Evolutionary conservation across 2,329 filamentous ascomycete genomes (phyloP).

Genomic region (Hypoxylon sp.): DNA sequence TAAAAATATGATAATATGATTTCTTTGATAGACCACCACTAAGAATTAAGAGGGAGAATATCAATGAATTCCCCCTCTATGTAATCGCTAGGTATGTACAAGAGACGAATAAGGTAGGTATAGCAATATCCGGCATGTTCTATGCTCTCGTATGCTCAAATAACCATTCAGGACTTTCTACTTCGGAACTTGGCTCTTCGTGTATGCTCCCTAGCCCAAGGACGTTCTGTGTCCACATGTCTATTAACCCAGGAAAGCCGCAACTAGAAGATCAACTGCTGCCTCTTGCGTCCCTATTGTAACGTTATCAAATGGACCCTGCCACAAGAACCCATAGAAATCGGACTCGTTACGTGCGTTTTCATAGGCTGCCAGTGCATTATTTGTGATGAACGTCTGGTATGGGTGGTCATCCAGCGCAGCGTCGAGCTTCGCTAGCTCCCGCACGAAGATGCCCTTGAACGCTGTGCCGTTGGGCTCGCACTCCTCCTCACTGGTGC

Average conservation of each 20-base stretch:
- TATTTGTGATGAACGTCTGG: constrained; percentile 60
- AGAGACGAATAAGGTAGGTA: constrained; percentile 7
- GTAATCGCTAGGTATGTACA: constrained; percentile 1
- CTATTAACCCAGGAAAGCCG: constrained; percentile 52
- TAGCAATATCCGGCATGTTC: neutral
- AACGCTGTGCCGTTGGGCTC: constrained; percentile 63
- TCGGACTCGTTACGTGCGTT: constrained; percentile 57
- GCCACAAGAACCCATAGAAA: constrained; percentile 66
- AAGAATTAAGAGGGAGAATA: neutral
- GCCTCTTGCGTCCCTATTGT: constrained; percentile 66
- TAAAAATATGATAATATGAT: neutral
- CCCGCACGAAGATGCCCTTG: constrained; percentile 73
- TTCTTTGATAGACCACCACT: neutral
- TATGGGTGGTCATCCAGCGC: constrained; percentile 60
- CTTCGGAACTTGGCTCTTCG: neutral
- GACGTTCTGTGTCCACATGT: neutral
- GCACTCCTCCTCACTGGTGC: constrained; percentile 52
- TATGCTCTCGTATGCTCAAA: constrained; percentile 1
- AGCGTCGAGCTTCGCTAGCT: constrained; percentile 64
- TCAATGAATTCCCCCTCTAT: neutral
- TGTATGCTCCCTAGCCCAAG: neutral
- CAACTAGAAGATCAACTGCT: constrained; percentile 68
- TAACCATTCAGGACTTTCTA: neutral
- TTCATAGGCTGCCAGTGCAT: constrained; percentile 67
- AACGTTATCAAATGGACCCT: constrained; percentile 60